phyloP scores from a whole-genome alignment of 1,139 yeast genomes.

The Suhomyces guaymorum region DNA sequence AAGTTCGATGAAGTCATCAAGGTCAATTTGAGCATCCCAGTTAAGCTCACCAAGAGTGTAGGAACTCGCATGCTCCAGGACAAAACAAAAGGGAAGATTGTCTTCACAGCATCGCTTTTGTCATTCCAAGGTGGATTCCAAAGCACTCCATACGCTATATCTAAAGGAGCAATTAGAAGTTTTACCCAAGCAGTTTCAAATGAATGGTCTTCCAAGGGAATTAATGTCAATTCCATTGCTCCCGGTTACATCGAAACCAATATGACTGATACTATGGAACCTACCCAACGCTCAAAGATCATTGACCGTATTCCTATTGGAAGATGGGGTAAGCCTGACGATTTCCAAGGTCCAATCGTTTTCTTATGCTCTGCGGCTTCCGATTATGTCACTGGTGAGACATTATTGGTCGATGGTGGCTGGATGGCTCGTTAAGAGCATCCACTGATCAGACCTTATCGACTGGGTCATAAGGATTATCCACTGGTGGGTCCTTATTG shows the following conservation, averaged over 20 bases:
- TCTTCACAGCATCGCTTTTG: constrained; percentile 6
- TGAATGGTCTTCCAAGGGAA: constrained; percentile 7
- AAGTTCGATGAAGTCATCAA: constrained; percentile 48
- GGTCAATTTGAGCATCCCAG: constrained; percentile 50
- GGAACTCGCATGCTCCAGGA: constrained; percentile 43
- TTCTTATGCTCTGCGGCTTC: constrained; percentile 49
- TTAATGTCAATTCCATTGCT: constrained; percentile 5
- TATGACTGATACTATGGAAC: constrained; percentile 18
- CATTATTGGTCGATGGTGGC: constrained; percentile 50
- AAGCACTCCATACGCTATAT: constrained; percentile 3
- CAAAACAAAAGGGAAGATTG: constrained; percentile 4
- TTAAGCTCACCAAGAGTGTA: constrained; percentile 45
- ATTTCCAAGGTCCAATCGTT: constrained; percentile 50
- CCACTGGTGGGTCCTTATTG: constrained; percentile 48
- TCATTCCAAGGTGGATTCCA: constrained; percentile 5
- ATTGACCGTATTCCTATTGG: constrained; percentile 47
- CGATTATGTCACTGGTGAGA: constrained; percentile 45
- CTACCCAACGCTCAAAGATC: constrained; percentile 33
- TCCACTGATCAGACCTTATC: no score
- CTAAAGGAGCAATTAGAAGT: constrained; percentile 6
- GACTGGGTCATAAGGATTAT: no score
- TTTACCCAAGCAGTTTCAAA: constrained; percentile 7
- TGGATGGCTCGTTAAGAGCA: constrained; percentile 29
- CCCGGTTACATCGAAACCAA: constrained; percentile 6
- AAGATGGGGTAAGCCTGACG: constrained; percentile 43